phyloP scores from a whole-genome alignment of 73 alveolate species.

The Breviolum minutum region DNA sequence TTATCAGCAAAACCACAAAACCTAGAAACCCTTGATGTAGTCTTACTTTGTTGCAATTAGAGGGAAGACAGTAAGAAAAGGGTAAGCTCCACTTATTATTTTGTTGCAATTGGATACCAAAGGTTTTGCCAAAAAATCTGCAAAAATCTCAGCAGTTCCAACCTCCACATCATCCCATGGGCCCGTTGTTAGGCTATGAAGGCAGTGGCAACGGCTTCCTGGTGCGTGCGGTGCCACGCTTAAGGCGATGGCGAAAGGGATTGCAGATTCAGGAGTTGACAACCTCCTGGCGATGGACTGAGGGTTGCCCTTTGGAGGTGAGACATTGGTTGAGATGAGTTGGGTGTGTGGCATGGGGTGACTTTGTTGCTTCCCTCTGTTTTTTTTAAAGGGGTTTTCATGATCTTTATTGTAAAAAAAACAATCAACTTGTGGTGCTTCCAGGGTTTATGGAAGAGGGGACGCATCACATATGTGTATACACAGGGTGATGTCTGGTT shows the following conservation, averaged over 20 bases:
- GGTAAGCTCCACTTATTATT: too few relatives aligned
- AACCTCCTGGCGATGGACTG: slow-evolving; percentile 74
- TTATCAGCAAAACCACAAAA: too few relatives aligned
- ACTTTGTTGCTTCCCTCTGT: not conserved
- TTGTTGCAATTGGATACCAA: too few relatives aligned
- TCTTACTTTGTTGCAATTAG: too few relatives aligned
- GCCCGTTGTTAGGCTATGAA: slow-evolving; percentile 36
- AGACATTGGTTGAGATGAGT: not conserved
- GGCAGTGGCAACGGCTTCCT: slow-evolving; percentile 94
- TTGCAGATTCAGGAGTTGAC: slow-evolving; percentile 22
- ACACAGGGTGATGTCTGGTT: not conserved
- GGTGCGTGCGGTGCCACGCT: slow-evolving; percentile 80
- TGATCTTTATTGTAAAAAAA: not conserved
- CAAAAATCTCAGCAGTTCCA: not conserved
- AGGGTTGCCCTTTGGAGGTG: slow-evolving; percentile 84
- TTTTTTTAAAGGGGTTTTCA: too few relatives aligned
- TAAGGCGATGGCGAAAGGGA: not conserved
- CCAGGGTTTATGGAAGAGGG: not conserved
- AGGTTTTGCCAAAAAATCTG: too few relatives aligned
- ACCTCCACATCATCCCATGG: not conserved
- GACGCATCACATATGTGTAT: too few relatives aligned
- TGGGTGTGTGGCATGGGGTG: not conserved
- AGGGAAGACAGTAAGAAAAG: too few relatives aligned
- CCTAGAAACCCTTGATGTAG: too few relatives aligned
- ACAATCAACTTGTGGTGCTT: not conserved